Evolutionary conservation across 169 alveolate genomes (phyloP).

Genomic region (Cyclospora cayetanensis): DNA sequence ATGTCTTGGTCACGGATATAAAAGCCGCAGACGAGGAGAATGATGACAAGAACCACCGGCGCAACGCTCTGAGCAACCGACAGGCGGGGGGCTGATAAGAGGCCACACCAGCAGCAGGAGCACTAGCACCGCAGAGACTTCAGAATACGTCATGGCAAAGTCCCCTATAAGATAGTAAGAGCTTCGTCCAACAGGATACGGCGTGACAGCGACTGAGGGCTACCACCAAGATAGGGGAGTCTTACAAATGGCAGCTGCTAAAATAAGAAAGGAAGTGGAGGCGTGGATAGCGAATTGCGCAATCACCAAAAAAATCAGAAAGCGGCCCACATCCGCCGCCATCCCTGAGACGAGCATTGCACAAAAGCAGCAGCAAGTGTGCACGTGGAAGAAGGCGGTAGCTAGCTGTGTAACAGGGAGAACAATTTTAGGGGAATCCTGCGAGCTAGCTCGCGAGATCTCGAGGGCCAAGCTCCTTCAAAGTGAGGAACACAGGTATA

Average conservation of each 20-base stretch:
- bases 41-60: constrained; percentile 44
- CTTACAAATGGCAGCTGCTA: constrained; percentile 31
- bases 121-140: not conserved
- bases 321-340: not conserved
- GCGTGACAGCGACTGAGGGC: not conserved
- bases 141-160: no score
- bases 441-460: not conserved
- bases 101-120: not conserved
- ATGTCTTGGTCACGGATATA: constrained; percentile 55
- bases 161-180: no score
- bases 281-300: constrained; percentile 45
- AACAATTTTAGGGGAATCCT: no score
- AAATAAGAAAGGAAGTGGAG: constrained; percentile 40
- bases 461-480: not conserved
- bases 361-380: no score
- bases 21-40: constrained; percentile 65
- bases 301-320: constrained; percentile 8
- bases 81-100: constrained; percentile 64
- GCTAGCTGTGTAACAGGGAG: no score
- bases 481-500: not conserved
- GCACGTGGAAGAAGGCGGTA: no score
- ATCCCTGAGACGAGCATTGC: not conserved
- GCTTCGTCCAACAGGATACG: not conserved
- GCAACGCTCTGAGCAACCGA: constrained; percentile 54
- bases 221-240: not conserved